Conservation (phyloP, 805 yeast genomes). For the Saccharomyces kudriavzevii region DNA sequence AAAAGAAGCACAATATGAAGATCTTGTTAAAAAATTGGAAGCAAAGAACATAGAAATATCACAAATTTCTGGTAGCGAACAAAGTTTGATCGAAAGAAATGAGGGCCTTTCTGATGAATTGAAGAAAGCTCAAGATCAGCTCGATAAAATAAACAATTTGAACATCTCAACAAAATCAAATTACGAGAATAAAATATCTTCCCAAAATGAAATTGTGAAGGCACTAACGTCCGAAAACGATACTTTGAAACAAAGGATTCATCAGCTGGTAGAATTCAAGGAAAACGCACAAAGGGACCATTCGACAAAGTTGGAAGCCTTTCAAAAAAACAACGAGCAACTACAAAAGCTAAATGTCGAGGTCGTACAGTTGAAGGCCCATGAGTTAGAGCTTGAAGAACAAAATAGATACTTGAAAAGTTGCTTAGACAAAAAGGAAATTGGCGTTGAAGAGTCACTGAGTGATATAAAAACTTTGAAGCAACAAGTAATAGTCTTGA, state of each 20-base stretch:
- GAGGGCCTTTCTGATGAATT: constrained; percentile 5
- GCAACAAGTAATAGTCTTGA: constrained; percentile 13
- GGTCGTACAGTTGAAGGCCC: constrained; percentile 24
- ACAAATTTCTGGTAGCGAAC: constrained; percentile 5
- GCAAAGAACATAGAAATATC: constrained; percentile 8
- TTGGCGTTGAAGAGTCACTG: constrained; percentile 13
- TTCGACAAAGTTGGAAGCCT: constrained; percentile 8
- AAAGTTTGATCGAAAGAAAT: constrained; percentile 8
- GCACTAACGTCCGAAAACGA: constrained; percentile 27
- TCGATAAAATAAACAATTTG: constrained; percentile 11
- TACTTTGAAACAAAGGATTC: constrained; percentile 15
- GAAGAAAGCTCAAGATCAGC: constrained; percentile 4
- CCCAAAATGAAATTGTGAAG: constrained; percentile 30
- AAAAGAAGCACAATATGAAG: constrained; percentile 24
- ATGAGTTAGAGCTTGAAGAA: constrained; percentile 23
- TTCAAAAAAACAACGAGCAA: constrained; percentile 24
- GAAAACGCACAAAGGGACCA: constrained; percentile 15
- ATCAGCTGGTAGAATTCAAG: constrained; percentile 15
- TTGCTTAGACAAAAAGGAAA: constrained; percentile 11
- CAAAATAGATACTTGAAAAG: constrained; percentile 20
- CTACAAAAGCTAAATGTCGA: constrained; percentile 26
- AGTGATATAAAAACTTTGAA: constrained; percentile 14
- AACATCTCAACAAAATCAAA: constrained; percentile 16
- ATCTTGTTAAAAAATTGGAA: constrained; percentile 5
- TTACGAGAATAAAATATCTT: constrained; percentile 31